These are phyloP conservation scores for Crepidotus variabilis DNA, from an alignment of 768 basidiomycete species.

Conservation along the genomic window DNA sequence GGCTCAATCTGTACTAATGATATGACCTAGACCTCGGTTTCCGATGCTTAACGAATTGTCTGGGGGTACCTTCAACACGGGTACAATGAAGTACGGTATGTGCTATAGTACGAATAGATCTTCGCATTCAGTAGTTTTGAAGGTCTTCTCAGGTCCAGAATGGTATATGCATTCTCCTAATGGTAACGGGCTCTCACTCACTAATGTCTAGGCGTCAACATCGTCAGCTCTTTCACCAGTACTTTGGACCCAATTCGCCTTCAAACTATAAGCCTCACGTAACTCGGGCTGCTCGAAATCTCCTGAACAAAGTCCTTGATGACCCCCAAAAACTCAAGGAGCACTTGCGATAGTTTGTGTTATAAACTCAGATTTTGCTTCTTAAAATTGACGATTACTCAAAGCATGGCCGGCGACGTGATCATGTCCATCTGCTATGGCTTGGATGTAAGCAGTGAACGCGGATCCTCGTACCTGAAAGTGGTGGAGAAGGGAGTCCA, in stretches of 20 bases:
- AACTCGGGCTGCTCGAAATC: constrained; percentile 24
- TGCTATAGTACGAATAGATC: not conserved
- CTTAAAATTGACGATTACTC: not conserved
- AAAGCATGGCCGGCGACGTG: constrained; percentile 26
- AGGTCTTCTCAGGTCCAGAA: constrained; percentile 6
- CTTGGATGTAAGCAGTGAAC: constrained; percentile 28
- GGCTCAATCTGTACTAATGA: not conserved
- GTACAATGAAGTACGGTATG: constrained; percentile 15
- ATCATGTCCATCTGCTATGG: constrained; percentile 46
- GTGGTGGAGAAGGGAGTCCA: constrained; percentile 35
- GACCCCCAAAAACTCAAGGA: constrained; percentile 26
- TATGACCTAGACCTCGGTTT: constrained; percentile 11
- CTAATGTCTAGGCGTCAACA: constrained; percentile 16
- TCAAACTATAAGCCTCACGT: constrained; percentile 23
- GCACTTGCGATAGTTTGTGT: constrained; percentile 31
- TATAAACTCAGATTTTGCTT: not conserved
- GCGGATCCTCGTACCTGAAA: constrained; percentile 39
- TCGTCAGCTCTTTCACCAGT: constrained; percentile 14
- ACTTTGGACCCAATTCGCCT: constrained; percentile 11
- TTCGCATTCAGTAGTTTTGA: not conserved
- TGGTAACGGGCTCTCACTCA: constrained; percentile 9
- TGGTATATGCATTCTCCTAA: constrained; percentile 17
- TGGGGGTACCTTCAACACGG: constrained; percentile 18
- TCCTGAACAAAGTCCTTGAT: constrained; percentile 29
- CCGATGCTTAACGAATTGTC: constrained; percentile 22